Evolutionary conservation across 495 filamentous ascomycete species (phyloP), one percentile per base, ranked within the genome.

Genomic region (Parathielavia hyrcaniae): DNA sequence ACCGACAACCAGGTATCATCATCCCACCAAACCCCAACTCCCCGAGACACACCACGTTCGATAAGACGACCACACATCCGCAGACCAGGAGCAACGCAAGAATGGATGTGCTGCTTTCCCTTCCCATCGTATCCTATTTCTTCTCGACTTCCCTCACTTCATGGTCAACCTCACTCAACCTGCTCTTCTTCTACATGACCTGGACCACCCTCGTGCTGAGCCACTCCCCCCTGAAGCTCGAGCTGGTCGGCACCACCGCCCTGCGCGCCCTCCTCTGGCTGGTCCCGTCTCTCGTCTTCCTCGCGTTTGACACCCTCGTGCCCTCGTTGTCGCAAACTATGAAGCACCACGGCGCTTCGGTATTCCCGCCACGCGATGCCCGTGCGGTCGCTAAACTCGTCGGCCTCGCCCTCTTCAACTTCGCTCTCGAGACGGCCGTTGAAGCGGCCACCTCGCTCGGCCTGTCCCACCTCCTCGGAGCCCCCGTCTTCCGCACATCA

Each of bases 161-260:
- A 11, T 91, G 85, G 72, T 85, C 83, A 46, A 91, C 90, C 4
- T 89, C 82, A 13, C 74, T 96, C 57, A 96, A 95, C 67, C 66
- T 95, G 17, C 68, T 95, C 48, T 92, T 95, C 74, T 96, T 97
- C 74, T 92, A 90, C 69, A 82, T 85, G 70, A 92, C 88, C 68
- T 96, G 91, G 91, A 82, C 83, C 9, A 92, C 89, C 0, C 79
- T 97, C 11, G 81, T 93, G 3, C 74, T 90, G 17, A 87, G 86
- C 36, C 87, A 95, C 61, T 73, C 84, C 0, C 85, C 88, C 0
- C 74, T 93, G 36, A 82, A 83, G 55, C 82, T 97, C 58, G 90
- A 96, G 69, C 61, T 95, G 4, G 68, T 86, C 34, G 87, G 83
- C 35, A 87, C 84, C 2, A 62, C 86, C 10, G 79, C 78, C 5